These are phyloP conservation scores for Aspergillus luchuensis DNA, from an alignment of 2,329 filamentous ascomycete species.

Conservation along the genomic window DNA sequence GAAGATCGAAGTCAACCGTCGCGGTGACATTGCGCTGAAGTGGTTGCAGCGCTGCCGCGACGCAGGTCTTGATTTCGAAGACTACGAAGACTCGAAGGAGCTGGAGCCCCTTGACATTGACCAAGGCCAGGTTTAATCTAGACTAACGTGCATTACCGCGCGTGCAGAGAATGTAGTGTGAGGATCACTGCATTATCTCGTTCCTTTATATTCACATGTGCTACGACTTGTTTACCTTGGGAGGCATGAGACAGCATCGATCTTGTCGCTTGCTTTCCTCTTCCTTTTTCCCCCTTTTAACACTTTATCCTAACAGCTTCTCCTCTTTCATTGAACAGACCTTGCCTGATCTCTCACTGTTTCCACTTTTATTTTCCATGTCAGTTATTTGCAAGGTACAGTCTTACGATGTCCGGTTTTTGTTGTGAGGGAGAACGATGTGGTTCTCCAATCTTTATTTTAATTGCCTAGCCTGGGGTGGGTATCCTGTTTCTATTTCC, in stretches of 20 bases:
- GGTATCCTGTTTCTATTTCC: constrained; percentile 21
- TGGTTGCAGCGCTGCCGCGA: constrained; percentile 52
- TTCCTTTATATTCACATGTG: constrained; percentile 24
- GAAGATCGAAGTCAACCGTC: constrained; percentile 84
- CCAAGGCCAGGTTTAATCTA: constrained; percentile 27
- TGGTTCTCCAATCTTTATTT: neutral
- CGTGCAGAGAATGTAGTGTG: neutral
- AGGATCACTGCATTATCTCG: constrained; percentile 11
- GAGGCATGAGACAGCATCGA: constrained; percentile 18
- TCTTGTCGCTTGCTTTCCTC: constrained; percentile 15
- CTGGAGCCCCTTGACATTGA: constrained; percentile 42
- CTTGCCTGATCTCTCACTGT: constrained; percentile 8
- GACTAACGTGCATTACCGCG: neutral
- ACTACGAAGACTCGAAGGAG: constrained; percentile 49
- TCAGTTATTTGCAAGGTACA: constrained; percentile 12
- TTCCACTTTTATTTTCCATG: constrained; percentile 10
- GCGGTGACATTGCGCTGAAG: constrained; percentile 67
- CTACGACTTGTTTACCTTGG: constrained; percentile 29
- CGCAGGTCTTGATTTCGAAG: constrained; percentile 52
- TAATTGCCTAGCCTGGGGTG: constrained; percentile 15
- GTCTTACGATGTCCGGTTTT: constrained; percentile 9
- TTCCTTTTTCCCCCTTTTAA: constrained; percentile 16
- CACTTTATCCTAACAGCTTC: constrained; percentile 12
- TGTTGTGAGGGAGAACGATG: constrained; percentile 6
- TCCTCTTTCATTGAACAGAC: constrained; percentile 6